phyloP scores from a whole-genome alignment of 192 early-diverging fungal genomes.

The Podila epicladia region DNA sequence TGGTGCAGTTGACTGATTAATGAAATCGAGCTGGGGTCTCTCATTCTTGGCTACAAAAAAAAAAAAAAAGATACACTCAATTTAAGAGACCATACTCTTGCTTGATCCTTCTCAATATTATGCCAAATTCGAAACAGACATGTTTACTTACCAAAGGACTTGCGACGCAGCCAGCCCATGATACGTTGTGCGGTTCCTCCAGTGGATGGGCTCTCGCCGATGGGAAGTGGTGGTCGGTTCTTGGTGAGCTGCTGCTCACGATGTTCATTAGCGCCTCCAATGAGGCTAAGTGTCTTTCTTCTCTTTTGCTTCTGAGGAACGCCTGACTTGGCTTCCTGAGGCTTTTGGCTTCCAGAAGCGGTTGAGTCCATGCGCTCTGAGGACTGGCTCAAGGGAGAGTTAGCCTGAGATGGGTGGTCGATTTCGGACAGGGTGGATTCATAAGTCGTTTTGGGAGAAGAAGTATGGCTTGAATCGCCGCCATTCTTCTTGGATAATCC shows the following conservation, averaged over 20 bases:
- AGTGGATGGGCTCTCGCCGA: slow-evolving; percentile 9
- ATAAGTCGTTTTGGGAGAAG: slow-evolving; percentile 31
- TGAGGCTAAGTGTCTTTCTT: slow-evolving; percentile 42
- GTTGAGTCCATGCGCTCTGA: neutral
- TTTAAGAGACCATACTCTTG: neutral
- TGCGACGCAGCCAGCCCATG: slow-evolving; percentile 82
- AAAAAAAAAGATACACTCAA: neutral
- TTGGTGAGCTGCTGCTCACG: slow-evolving; percentile 39
- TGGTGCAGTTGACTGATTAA: slow-evolving; percentile 4
- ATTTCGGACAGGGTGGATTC: slow-evolving; percentile 10
- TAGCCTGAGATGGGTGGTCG: slow-evolving; percentile 1
- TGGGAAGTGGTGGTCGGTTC: slow-evolving; percentile 35
- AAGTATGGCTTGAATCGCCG: slow-evolving; percentile 9
- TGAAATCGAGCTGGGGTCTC: slow-evolving; percentile 13
- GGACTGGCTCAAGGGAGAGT: neutral
- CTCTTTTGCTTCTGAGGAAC: slow-evolving; percentile 32
- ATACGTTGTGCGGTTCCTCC: slow-evolving; percentile 68
- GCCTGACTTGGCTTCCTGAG: slow-evolving; percentile 5
- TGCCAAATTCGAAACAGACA: slow-evolving; percentile 1
- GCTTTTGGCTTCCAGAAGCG: slow-evolving; percentile 14
- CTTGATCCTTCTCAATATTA: neutral
- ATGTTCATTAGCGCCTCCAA: slow-evolving; percentile 41
- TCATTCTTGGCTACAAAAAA: slow-evolving; percentile 2
- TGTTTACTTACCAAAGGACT: slow-evolving; percentile 57
- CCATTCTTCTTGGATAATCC: slow-evolving; percentile 45